These are phyloP conservation scores for Thraustotheca clavata DNA, from an alignment of 352 stramenopile species.

Conservation along the genomic window DNA sequence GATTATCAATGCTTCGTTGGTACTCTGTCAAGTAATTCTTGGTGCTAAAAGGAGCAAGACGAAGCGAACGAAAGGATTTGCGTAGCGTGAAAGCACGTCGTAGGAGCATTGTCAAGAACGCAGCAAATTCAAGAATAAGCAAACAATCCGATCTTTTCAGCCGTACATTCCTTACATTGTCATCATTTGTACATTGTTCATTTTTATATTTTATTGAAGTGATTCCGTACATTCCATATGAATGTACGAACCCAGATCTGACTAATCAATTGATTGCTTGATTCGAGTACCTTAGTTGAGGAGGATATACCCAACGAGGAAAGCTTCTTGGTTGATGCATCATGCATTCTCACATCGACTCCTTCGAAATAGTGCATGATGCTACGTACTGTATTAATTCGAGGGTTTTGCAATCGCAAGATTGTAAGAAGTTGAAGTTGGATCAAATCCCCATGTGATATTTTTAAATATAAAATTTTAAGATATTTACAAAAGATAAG, in stretches of 20 bases:
- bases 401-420: too few relatives aligned
- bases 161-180: slow-evolving; percentile 2
- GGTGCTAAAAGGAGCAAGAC: slow-evolving; percentile 8
- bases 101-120: not conserved
- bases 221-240: not conserved
- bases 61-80: not conserved
- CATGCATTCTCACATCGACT: too few relatives aligned
- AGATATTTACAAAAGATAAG: too few relatives aligned
- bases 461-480: slow-evolving; percentile 14
- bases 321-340: too few relatives aligned
- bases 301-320: too few relatives aligned
- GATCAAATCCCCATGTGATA: not conserved
- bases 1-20: slow-evolving; percentile 31
- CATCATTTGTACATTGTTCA: not conserved
- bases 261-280: too few relatives aligned
- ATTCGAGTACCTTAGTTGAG: too few relatives aligned
- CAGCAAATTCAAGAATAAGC: not conserved
- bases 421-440: not conserved
- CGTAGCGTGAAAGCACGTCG: not conserved
- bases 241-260: too few relatives aligned
- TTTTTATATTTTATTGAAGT: slow-evolving; percentile 6
- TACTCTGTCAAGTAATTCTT: slow-evolving; percentile 40
- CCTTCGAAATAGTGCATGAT: too few relatives aligned
- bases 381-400: too few relatives aligned
- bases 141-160: not conserved